These are phyloP conservation scores for Chlorella sp. DNA, from an alignment of 139 green algal species.

Conservation along the genomic window DNA sequence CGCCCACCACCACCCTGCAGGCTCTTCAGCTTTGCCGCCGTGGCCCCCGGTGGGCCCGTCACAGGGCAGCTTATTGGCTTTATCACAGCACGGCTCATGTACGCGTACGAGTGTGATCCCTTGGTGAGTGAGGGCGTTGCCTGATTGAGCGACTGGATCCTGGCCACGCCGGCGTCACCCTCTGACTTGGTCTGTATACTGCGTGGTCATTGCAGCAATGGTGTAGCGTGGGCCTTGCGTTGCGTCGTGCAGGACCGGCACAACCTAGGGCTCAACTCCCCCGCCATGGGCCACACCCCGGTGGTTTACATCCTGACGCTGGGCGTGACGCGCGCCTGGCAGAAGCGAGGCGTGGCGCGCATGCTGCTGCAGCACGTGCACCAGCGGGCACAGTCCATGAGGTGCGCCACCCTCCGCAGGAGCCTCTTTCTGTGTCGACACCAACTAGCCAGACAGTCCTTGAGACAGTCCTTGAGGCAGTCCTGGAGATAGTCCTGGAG, in stretches of 20 bases:
- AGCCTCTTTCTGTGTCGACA: too few relatives aligned
- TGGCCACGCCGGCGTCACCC: too few relatives aligned
- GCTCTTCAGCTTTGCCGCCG: conserved; percentile 32
- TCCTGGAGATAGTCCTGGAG: too few relatives aligned
- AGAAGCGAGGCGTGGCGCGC: conserved; percentile 22
- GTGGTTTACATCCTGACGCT: conserved; percentile 48
- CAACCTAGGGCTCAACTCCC: conserved; percentile 19
- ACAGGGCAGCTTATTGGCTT: conserved; percentile 40
- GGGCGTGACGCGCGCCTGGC: conserved; percentile 25
- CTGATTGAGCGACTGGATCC: too few relatives aligned
- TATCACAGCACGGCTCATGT: conserved; percentile 31
- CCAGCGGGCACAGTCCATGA: not conserved
- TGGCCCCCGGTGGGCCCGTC: conserved; percentile 11
- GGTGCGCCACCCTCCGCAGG: too few relatives aligned
- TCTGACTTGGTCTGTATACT: too few relatives aligned
- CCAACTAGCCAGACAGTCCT: too few relatives aligned
- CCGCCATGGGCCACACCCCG: conserved; percentile 18
- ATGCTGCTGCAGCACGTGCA: not conserved
- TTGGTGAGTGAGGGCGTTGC: conserved; percentile 28
- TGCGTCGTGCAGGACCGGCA: conserved; percentile 21
- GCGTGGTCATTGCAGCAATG: too few relatives aligned
- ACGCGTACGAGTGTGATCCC: conserved; percentile 33
- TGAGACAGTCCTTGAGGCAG: too few relatives aligned
- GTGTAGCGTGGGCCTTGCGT: too few relatives aligned
- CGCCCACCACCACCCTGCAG: too few relatives aligned